A percentile compares a stretch with the other conserved stretches of the same genome.
Evolutionary conservation across 495 filamentous ascomycete genomes (phyloP).

Genomic region (Parathielavia hyrcaniae): DNA sequence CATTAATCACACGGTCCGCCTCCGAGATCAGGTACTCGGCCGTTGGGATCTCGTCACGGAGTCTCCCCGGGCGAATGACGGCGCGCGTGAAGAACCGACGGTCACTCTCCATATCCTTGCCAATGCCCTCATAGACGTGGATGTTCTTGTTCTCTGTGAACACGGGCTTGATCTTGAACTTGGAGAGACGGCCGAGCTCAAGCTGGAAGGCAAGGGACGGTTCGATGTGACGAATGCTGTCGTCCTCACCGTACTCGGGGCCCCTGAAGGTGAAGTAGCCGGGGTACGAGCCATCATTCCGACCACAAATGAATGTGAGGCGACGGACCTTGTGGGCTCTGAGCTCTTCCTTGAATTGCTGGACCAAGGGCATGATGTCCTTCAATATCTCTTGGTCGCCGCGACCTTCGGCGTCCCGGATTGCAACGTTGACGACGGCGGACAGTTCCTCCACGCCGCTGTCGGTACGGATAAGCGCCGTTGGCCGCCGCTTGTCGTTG

Average conservation of each 20-base stretch:
- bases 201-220: conserved; percentile 97
- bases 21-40: conserved; percentile 97
- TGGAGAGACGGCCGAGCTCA: conserved; percentile 84
- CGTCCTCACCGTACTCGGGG: conserved; percentile 79
- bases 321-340: conserved; percentile 74
- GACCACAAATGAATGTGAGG: conserved; percentile 92
- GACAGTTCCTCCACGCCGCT: conserved; percentile 65
- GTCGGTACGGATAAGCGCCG: conserved; percentile 35
- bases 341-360: conserved; percentile 79
- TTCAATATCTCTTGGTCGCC: conserved; percentile 75
- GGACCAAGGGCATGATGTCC: conserved; percentile 66
- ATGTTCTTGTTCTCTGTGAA: conserved; percentile 99
- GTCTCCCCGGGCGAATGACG: conserved; percentile 82
- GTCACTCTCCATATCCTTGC: conserved; percentile 88
- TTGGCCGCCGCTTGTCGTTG: conserved; percentile 61
- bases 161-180: conserved; percentile 95
- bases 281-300: conserved; percentile 89
- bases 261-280: conserved; percentile 98
- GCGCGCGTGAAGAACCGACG: conserved; percentile 98
- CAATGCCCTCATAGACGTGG: conserved; percentile 94
- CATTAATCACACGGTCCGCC: conserved; percentile 91
- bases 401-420: conserved; percentile 80
- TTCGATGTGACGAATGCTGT: conserved; percentile 93
- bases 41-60: conserved; percentile 94
- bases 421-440: conserved; percentile 83